Evolutionary conservation across 257 asterid species (phyloP).

Genomic region (Solanum sitiens): DNA sequence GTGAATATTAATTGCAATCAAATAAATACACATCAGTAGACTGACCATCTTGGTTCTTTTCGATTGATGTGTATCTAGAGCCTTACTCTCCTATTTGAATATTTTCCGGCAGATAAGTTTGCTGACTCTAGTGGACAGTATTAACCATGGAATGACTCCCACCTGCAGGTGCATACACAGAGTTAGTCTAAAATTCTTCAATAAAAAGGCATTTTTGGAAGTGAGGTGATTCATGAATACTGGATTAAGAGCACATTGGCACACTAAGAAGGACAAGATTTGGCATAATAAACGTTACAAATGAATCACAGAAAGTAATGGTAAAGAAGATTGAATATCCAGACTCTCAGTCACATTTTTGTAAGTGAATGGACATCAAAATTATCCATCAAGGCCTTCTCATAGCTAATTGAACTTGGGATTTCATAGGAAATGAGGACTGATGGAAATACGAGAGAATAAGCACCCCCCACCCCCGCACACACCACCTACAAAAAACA

Average conservation of each 20-base stretch:
- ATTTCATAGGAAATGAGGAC: background rate
- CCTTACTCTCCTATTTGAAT: conserved; percentile 13
- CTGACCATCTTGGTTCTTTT: background rate
- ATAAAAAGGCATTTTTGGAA: background rate
- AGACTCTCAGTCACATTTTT: background rate
- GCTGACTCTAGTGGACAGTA: conserved; percentile 70
- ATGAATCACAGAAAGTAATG: background rate
- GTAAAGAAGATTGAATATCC: background rate
- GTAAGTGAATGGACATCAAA: background rate
- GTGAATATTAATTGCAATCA: background rate
- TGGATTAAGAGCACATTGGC: background rate
- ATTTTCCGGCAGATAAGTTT: conserved; percentile 56
- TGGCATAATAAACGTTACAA: background rate
- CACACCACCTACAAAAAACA: background rate
- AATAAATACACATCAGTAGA: background rate
- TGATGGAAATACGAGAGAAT: background rate
- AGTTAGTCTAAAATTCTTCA: background rate
- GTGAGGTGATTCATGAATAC: background rate
- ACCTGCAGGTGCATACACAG: conserved; percentile 41
- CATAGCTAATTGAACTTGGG: background rate
- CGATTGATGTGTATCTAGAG: background rate
- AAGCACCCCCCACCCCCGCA: background rate
- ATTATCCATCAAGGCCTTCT: background rate
- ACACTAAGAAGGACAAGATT: background rate
- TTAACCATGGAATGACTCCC: conserved; percentile 87